phyloP scores from a whole-genome alignment of 768 basidiomycete species.

The Hericium erinaceus region DNA sequence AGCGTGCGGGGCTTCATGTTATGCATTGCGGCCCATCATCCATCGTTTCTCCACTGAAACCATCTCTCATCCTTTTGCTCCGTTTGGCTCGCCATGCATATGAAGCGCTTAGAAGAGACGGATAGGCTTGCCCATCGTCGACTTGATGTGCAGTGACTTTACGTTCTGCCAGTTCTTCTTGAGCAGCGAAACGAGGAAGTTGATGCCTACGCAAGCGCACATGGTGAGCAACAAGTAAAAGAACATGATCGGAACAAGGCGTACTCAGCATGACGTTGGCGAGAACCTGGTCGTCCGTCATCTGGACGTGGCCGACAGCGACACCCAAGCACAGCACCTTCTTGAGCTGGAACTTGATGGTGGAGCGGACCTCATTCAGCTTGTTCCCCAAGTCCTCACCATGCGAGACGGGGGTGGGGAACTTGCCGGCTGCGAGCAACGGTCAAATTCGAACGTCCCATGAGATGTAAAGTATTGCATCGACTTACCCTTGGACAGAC shows the following conservation, averaged over 20 bases:
- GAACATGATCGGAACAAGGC: slow-evolving; percentile 17
- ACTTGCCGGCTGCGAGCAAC: slow-evolving; percentile 75
- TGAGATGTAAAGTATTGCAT: background rate
- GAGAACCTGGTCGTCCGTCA: slow-evolving; percentile 96
- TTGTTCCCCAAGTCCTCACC: slow-evolving; percentile 85
- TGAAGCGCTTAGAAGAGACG: slow-evolving; percentile 70
- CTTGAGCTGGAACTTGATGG: slow-evolving; percentile 99
- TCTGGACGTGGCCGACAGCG: slow-evolving; percentile 94
- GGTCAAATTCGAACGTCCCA: background rate
- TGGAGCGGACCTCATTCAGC: slow-evolving; percentile 91
- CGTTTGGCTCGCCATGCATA: slow-evolving; percentile 1
- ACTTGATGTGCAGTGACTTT: slow-evolving; percentile 97
- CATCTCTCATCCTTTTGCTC: background rate
- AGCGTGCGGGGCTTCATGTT: slow-evolving; percentile 98
- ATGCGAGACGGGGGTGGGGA: slow-evolving; percentile 95
- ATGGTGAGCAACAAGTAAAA: background rate
- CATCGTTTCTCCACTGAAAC: slow-evolving; percentile 5
- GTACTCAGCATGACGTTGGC: slow-evolving; percentile 94
- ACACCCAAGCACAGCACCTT: slow-evolving; percentile 99
- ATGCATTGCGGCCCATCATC: slow-evolving; percentile 55
- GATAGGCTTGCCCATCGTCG: slow-evolving; percentile 97
- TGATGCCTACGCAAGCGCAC: slow-evolving; percentile 58
- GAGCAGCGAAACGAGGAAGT: slow-evolving; percentile 97
- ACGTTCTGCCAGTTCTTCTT: slow-evolving; percentile 99
- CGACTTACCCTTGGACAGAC: slow-evolving; percentile 90